Evolutionary conservation across 805 yeast genomes (phyloP).

Genomic region (Candida sanyiensis): DNA sequence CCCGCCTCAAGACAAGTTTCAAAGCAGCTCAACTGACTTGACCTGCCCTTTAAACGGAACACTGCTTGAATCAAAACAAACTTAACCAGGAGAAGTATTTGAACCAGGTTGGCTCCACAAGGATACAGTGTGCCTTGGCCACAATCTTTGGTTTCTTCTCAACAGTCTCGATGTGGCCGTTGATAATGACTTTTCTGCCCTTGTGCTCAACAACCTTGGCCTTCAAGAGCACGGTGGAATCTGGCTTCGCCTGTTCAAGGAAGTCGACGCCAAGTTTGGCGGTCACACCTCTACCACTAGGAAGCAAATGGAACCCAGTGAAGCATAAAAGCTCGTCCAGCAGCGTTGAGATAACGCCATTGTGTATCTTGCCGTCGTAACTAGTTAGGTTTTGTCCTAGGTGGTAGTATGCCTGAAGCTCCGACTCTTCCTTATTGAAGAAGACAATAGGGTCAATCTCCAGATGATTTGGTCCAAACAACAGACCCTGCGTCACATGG

Average conservation of each 20-base stretch:
- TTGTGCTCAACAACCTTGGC: slow-evolving; percentile 61
- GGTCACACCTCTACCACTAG: slow-evolving; percentile 83
- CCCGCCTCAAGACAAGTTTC: too few species aligned
- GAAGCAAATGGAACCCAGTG: slow-evolving; percentile 79
- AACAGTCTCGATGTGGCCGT: slow-evolving; percentile 57
- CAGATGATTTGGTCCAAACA: slow-evolving; percentile 60
- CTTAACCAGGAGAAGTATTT: slow-evolving; percentile 57
- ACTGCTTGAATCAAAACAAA: slow-evolving; percentile 32
- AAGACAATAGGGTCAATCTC: slow-evolving; percentile 76
- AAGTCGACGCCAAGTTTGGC: slow-evolving; percentile 69
- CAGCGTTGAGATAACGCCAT: slow-evolving; percentile 73
- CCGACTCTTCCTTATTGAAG: slow-evolving; percentile 42
- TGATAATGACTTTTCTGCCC: slow-evolving; percentile 79
- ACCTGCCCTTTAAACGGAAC: too few species aligned
- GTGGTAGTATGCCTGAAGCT: slow-evolving; percentile 61
- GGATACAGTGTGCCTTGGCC: slow-evolving; percentile 62
- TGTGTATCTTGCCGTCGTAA: slow-evolving; percentile 69
- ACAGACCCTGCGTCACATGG: slow-evolving; percentile 67
- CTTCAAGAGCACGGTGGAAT: slow-evolving; percentile 55
- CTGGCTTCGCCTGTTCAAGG: slow-evolving; percentile 41
- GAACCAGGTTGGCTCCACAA: slow-evolving; percentile 89
- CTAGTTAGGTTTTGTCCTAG: slow-evolving; percentile 63
- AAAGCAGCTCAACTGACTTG: too few species aligned
- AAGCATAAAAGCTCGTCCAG: slow-evolving; percentile 81
- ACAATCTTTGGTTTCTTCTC: slow-evolving; percentile 35